Evolutionary conservation across 1,139 yeast species (phyloP), one percentile per base, ranked within the genome.

Genomic region (Waltiozyma sp.): DNA sequence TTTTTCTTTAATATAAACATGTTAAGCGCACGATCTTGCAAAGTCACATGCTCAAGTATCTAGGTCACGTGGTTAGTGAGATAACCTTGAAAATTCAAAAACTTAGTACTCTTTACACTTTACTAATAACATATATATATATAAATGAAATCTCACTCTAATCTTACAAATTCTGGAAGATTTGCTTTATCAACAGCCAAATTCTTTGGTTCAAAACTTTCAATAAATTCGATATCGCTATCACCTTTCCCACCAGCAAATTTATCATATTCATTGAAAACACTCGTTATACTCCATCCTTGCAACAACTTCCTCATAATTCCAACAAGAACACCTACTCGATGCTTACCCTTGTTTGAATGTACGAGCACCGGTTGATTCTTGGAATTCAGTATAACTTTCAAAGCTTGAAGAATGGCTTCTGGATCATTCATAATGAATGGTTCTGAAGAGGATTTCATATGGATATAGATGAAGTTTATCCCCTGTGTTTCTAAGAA

Each of bases 181-280:
- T 47, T 51, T 3, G 16, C 8, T 3, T 4, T 7, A 38, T 53
- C 51, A 13, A 44, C 48, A 9, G n/a, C 18, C 19, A 55, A 33
- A 8, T 24, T 28, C 15, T 23, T 36, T 2, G 50, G 48, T 40
- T 51, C 47, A 42, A 53, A 53, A 26, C 49, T 49, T 42, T 58
- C 60, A 38, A 67, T 64, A 44, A 59, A 67, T 60, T 87, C 95
- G 57, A 89, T 71, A 63, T 89, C 97, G 45, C 81, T 83, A 54
- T 87, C 96, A 15, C 91, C 89, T 63, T 89, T 91, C 3, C 96
- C 96, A 56, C 86, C 80, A 4, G 96, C 94, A 63, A 87, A 91
- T 60, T 85, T 79, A 48, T 84, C 88, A 61, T 91, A 91, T 59
- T 91, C 98, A 59, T 88, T 96, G 61, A 87, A 91, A 4, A 87